Base-by-base conservation (phyloP, 108 stramenopile species). In the Epipyxis sp. region DNA sequence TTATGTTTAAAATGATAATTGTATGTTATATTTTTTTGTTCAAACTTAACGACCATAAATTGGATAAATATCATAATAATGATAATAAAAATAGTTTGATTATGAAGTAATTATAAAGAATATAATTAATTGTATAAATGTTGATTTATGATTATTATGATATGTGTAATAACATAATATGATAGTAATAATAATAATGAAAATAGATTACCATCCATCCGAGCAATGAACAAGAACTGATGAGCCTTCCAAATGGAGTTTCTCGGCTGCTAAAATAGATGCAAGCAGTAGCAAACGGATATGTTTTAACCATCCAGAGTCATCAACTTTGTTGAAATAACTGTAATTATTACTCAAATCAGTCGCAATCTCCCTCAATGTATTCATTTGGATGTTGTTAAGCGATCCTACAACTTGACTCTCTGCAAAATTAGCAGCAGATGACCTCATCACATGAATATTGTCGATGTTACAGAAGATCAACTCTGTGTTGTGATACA, bases 171-270 rank as follows among this genome's bases (percentile, higher is more conserved):
- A n/a, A n/a, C n/a, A n/a, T n/a, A n/a, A n/a, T n/a, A n/a, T n/a
- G n/a, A n/a, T n/a, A n/a, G n/a, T n/a, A n/a, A n/a, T n/a, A n/a
- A n/a, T n/a, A n/a, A n/a, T n/a, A n/a, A n/a, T n/a, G n/a, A n/a
- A n/a, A n/a, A n/a, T n/a, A n/a, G n/a, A n/a, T n/a, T n/a, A n/a
- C 89, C 89, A 89, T 41, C 87, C 87, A 57, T 89, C 89, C 10
- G 68, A 71, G 62, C 86, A 87, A 69, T 87, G 84, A 1, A 87
- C 84, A 10, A 87, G 59, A 25, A 87, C 84, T 10, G 76, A 35
- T 41, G 30, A 10, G 0, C 59, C 58, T 44, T 80, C 44, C 44
- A 42, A 40, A 30, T 80, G 59, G 1, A 85, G 30, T 1, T 61
- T 41, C 0, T 79, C 67, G 6, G 82, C 86, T 1, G 69, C 79